Percentiles rank a stretch among this genome's conserved stretches.
These are phyloP conservation scores for Alternaria sp. DNA, from an alignment of 2,329 filamentous ascomycete genomes.

Conservation along the genomic window DNA sequence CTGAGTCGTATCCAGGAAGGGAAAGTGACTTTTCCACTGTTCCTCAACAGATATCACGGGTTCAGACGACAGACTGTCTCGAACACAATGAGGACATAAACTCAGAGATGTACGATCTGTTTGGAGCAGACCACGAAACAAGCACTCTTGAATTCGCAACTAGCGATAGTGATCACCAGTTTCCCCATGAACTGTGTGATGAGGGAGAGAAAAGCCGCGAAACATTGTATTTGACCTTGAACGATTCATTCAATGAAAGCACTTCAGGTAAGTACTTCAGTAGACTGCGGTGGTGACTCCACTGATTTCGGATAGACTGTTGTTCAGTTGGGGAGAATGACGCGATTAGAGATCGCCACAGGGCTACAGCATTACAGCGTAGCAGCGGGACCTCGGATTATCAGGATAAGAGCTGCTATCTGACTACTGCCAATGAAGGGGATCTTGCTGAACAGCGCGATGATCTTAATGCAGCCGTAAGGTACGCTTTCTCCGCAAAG, in stretches of 20 bases:
- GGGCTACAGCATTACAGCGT: neutral
- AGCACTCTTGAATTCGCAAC: neutral
- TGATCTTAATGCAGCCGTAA: neutral
- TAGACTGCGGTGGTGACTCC: neutral
- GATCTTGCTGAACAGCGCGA: neutral
- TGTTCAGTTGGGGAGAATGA: neutral
- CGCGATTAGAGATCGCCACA: neutral
- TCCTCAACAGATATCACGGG: neutral
- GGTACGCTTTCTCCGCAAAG: conserved; percentile 18
- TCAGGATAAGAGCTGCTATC: conserved; percentile 1
- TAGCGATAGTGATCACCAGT: neutral
- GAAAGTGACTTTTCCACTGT: neutral
- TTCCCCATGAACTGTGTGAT: neutral
- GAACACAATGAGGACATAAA: neutral
- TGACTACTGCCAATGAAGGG: neutral
- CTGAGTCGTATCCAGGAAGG: neutral
- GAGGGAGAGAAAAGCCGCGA: neutral
- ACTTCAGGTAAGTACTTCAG: conserved; percentile 1
- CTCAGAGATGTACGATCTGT: neutral
- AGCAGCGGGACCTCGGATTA: neutral
- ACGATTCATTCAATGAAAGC: neutral
- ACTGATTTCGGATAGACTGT: neutral
- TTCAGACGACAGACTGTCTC: neutral
- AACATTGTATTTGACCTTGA: neutral
- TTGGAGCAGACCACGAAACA: neutral